These are phyloP conservation scores for Torrubiellomyces zombiae DNA, from an alignment of 2,329 filamentous ascomycete species.

Conservation along the genomic window DNA sequence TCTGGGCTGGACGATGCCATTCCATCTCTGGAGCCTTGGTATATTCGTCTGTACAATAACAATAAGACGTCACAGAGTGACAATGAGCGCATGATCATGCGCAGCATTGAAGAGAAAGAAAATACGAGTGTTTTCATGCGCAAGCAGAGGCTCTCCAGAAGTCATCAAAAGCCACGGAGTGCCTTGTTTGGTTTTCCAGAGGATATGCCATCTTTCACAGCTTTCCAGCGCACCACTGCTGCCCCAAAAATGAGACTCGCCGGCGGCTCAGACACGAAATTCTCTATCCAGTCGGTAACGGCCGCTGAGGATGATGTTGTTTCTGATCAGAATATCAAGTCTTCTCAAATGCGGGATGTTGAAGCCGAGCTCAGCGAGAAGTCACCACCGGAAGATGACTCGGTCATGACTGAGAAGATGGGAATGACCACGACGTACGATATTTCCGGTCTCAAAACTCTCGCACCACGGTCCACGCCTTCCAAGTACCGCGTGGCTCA, in stretches of 20 bases:
- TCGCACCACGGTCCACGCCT: conserved; percentile 27
- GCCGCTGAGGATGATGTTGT: too few relatives aligned
- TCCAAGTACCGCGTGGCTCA: conserved; percentile 39
- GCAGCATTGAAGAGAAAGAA: conserved; percentile 21
- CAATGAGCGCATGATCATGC: conserved; percentile 12
- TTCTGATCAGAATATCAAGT: too few relatives aligned
- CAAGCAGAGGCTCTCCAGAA: conserved; percentile 8
- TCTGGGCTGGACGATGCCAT: conserved; percentile 36
- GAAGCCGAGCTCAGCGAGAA: too few relatives aligned
- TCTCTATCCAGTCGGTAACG: too few relatives aligned
- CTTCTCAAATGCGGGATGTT: too few relatives aligned
- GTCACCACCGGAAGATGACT: too few relatives aligned
- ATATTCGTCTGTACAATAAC: conserved; percentile 37
- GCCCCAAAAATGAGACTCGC: not conserved
- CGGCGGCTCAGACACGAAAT: too few relatives aligned
- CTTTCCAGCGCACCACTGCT: not conserved
- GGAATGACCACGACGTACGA: conserved; percentile 41
- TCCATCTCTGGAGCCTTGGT: conserved; percentile 39
- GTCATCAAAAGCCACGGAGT: conserved; percentile 2
- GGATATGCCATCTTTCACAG: not conserved
- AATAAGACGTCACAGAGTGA: too few relatives aligned
- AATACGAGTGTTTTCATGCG: conserved; percentile 14
- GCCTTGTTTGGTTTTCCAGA: conserved; percentile 4
- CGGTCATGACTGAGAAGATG: conserved; percentile 33
- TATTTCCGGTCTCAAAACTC: conserved; percentile 33